A percentile compares a stretch with the other conserved stretches of the same genome.
Evolutionary conservation across 257 asterid genomes (phyloP).

Genomic region (Mentha longifolia): DNA sequence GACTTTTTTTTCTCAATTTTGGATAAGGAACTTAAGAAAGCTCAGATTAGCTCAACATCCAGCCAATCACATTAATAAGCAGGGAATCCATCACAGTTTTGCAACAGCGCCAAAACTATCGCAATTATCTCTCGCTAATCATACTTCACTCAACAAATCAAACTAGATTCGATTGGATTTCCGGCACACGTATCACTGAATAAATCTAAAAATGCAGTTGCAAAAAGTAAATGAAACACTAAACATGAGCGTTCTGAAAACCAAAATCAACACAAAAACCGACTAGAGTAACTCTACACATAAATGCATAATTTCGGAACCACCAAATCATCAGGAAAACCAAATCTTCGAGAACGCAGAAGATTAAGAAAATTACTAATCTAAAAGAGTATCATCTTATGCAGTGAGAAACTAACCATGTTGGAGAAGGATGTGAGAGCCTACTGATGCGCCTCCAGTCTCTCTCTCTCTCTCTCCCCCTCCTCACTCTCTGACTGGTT

Average conservation of each 20-base stretch:
- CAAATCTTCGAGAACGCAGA: not conserved
- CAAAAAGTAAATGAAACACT: not conserved
- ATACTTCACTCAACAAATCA: not conserved
- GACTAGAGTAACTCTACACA: too few relatives aligned
- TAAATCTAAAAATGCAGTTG: not conserved
- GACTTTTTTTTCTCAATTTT: not conserved
- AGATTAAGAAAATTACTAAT: not conserved
- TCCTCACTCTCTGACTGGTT: not conserved
- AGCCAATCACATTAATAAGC: not conserved
- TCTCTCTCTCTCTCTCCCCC: not conserved
- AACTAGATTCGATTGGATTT: not conserved
- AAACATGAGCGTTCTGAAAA: not conserved
- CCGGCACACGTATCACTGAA: not conserved
- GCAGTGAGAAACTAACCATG: constrained; percentile 30
- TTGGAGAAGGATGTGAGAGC: constrained; percentile 14
- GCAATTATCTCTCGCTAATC: not conserved
- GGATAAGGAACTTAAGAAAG: not conserved
- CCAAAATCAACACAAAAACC: not conserved
- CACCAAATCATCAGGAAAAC: not conserved
- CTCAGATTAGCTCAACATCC: not conserved
- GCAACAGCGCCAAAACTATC: not conserved
- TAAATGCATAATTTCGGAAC: not conserved
- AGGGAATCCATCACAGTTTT: not conserved
- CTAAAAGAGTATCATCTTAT: not conserved
- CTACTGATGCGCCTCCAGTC: constrained; percentile 24